A percentile compares a stretch with the other conserved stretches of the same genome.
Conservation (phyloP, 768 basidiomycete species). For the Pulveroboletus sp. region DNA sequence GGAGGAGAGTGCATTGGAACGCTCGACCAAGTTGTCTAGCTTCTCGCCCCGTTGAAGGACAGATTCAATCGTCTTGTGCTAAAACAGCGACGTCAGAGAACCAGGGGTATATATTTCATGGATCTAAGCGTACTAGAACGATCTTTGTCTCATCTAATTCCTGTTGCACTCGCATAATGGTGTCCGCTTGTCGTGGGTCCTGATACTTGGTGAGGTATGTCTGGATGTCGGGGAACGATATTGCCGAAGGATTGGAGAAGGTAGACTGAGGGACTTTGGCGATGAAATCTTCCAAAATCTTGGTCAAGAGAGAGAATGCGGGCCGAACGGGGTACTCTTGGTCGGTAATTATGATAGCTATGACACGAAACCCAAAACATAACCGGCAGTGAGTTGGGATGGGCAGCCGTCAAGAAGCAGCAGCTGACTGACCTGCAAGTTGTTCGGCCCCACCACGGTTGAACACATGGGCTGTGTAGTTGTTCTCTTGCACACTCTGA, state of each 20-base stretch:
- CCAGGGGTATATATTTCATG: neutral
- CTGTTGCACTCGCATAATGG: conserved; percentile 97
- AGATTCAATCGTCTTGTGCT: conserved; percentile 99
- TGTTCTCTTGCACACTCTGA: conserved; percentile 92
- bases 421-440: conserved; percentile 60
- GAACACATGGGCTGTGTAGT: conserved; percentile 90
- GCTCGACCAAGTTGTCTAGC: conserved; percentile 91
- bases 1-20: conserved; percentile 80
- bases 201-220: conserved; percentile 89
- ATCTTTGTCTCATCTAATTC: conserved; percentile 99
- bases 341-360: conserved; percentile 91
- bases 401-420: neutral
- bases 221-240: conserved; percentile 72
- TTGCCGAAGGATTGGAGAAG: conserved; percentile 59
- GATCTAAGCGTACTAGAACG: conserved; percentile 62
- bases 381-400: conserved; percentile 1
- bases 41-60: conserved; percentile 96
- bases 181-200: conserved; percentile 94
- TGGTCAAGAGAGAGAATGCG: conserved; percentile 91
- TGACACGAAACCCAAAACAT: conserved; percentile 3
- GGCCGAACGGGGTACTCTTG: conserved; percentile 95
- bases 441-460: conserved; percentile 83
- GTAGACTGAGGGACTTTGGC: conserved; percentile 70
- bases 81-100: conserved; percentile 4
- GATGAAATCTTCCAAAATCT: conserved; percentile 89